phyloP scores from a whole-genome alignment of 1,284 basidiomycete genomes.

The Apiotrichum gamsii region DNA sequence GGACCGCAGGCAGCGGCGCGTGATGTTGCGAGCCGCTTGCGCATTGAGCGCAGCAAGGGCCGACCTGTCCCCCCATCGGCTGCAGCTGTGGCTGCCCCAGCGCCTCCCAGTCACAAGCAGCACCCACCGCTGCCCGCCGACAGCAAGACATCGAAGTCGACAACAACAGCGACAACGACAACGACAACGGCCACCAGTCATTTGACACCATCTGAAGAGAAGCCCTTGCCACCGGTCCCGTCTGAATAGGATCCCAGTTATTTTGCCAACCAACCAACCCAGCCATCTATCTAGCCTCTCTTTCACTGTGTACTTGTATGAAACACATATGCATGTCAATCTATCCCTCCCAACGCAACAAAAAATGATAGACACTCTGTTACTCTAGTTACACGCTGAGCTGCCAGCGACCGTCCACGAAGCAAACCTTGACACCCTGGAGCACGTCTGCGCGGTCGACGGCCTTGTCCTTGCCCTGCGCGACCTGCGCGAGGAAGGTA shows the following conservation, averaged over 20 bases:
- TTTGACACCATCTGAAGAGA: constrained; percentile 6
- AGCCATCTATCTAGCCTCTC: neutral
- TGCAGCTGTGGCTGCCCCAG: too few species aligned
- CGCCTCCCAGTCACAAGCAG: too few species aligned
- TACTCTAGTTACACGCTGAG: constrained; percentile 19
- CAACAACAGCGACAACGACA: neutral
- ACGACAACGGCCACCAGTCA: neutral
- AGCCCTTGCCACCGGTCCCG: constrained; percentile 20
- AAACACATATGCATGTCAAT: constrained; percentile 15
- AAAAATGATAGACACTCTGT: too few species aligned
- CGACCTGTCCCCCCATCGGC: constrained; percentile 1
- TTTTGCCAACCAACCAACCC: neutral
- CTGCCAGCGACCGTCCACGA: constrained; percentile 30
- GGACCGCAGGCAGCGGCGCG: constrained; percentile 42
- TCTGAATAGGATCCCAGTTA: neutral
- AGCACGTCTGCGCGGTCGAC: constrained; percentile 28
- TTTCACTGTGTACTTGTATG: constrained; percentile 5
- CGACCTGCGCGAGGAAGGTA: constrained; percentile 21
- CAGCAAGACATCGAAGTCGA: neutral
- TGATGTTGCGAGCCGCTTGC: constrained; percentile 34
- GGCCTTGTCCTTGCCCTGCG: constrained; percentile 27
- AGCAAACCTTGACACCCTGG: constrained; percentile 24
- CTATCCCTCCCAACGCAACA: too few species aligned
- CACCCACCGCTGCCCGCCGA: too few species aligned
- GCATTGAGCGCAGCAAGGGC: constrained; percentile 35